Evolutionary conservation across 2,329 filamentous ascomycete species (phyloP), one percentile per base, ranked within the genome.

Genomic region (Nigrograna mackinnonii): DNA sequence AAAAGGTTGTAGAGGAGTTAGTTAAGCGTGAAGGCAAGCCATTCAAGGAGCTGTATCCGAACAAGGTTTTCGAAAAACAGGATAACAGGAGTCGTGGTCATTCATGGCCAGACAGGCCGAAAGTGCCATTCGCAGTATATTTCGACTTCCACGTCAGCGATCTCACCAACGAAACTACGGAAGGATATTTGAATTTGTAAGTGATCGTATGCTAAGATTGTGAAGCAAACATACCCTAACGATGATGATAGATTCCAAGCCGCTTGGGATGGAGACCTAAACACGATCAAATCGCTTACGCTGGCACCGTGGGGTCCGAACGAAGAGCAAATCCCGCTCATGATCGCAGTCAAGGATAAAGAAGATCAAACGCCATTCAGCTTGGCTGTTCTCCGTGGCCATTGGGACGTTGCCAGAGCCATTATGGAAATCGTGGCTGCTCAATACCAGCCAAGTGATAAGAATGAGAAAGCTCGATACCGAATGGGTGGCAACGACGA

Each of bases 171-270:
- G 70, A 69, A 28, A 78, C 76, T 37, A 75, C 73, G 19, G 69
- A 74, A 22, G 84, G 78, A 0, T 92, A 91, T 48, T 48, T 86
- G 5, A 70, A 79, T 48, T 66, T 92, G 71, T 84, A 69, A 75
- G 80, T 73, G 3, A 11, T 24, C 20, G 13, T 34, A 12, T 39
- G 14, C 5, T 20, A n/a, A 26, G 4, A 11, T 16, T 5, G 7
- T 6, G 13, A 11, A 9, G n/a, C n/a, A n/a, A n/a, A n/a, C n/a
- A n/a, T n/a, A n/a, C n/a, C n/a, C n/a, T n/a, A n/a, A n/a, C n/a
- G n/a, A n/a, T n/a, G n/a, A n/a, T n/a, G n/a, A 67, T 22, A 82
- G 79, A 6, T 87, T 88, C 61, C 83, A 92, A 58, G 87, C 87
- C 24, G 82, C 82, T 4, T 94, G 87, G 87, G 55, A 56, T 4